A percentile compares a stretch with the other conserved stretches of the same genome.
Conservation (phyloP, 495 filamentous ascomycete species). For the Barbatosphaeria neglecta region DNA sequence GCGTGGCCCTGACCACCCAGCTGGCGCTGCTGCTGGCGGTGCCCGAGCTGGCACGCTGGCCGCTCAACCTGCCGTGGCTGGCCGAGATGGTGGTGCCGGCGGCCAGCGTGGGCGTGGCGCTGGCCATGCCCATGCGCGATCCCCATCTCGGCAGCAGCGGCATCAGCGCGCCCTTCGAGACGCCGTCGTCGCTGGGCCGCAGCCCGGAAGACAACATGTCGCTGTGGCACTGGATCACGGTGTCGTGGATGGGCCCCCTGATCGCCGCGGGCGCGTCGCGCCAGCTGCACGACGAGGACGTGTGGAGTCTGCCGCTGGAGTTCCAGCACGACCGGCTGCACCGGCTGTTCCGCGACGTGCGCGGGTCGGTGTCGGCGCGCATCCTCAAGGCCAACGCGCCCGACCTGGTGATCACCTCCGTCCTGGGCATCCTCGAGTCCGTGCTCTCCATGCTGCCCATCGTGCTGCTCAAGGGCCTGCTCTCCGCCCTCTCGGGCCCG, state of each 20-base stretch:
- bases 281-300: conserved; percentile 63
- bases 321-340: conserved; percentile 67
- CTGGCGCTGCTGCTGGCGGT: conserved; percentile 5
- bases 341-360: conserved; percentile 57
- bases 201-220: conserved; percentile 75
- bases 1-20: conserved; percentile 5
- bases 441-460: conserved; percentile 53
- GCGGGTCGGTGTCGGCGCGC: conserved; percentile 57
- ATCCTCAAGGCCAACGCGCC: conserved; percentile 61
- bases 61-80: neutral
- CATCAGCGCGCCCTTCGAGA: conserved; percentile 47
- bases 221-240: conserved; percentile 70
- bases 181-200: conserved; percentile 47
- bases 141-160: conserved; percentile 42
- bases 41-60: conserved; percentile 4
- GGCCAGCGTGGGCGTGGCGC: conserved; percentile 36
- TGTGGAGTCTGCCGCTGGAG: conserved; percentile 63
- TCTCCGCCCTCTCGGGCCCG: conserved; percentile 51
- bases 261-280: conserved; percentile 49
- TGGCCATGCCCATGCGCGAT: conserved; percentile 63
- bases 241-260: conserved; percentile 72
- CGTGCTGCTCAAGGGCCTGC: conserved; percentile 58
- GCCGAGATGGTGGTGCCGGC: conserved; percentile 7
- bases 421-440: conserved; percentile 49
- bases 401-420: conserved; percentile 57